Base-by-base conservation (phyloP, 176 grass and related monocot genomes). In the Thalia dealbata region DNA sequence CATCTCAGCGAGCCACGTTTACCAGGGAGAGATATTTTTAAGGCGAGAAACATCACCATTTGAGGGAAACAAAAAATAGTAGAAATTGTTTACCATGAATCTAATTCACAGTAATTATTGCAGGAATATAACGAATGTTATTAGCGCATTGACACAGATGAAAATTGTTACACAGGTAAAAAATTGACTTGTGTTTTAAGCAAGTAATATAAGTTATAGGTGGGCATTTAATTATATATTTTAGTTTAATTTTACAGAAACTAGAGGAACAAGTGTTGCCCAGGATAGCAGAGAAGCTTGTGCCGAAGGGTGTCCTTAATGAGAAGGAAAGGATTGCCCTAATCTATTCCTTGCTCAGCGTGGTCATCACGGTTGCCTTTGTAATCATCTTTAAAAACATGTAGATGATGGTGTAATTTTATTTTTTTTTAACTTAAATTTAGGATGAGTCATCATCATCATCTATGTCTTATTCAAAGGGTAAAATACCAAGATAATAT, bases 1-100 rank as follows among this genome's bases (percentile, higher is more conserved):
- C 24, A 50, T 97, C 21, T 56, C 81, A 8, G 84, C 82, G 10
- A 63, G 25, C 70, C 89, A 88, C 76, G 26, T 50, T n/a, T 97
- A 88, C 70, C 77, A 74, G 29, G 93, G 93, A 56, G 29, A 76
- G 23, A 3, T 90, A 71, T 61, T 85, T 42, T 18, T 97, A 46
- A 88, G 78, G 93, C 92, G 77, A 14, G 18, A 26, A 38, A 38
- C n/a, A n/a, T n/a, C n/a, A n/a, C n/a, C n/a, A n/a, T n/a, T n/a
- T n/a, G n/a, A n/a, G n/a, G n/a, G n/a, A n/a, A n/a, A n/a, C n/a
- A n/a, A n/a, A n/a, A n/a, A n/a, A n/a, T n/a, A n/a, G n/a, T n/a
- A n/a, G n/a, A n/a, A n/a, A n/a, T n/a, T n/a, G n/a, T n/a, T n/a
- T n/a, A n/a, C n/a, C n/a, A n/a, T n/a, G n/a, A n/a, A n/a, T n/a